These are phyloP conservation scores for Alternaria brassicicola DNA, from an alignment of 2,329 filamentous ascomycete genomes.

Conservation along the genomic window DNA sequence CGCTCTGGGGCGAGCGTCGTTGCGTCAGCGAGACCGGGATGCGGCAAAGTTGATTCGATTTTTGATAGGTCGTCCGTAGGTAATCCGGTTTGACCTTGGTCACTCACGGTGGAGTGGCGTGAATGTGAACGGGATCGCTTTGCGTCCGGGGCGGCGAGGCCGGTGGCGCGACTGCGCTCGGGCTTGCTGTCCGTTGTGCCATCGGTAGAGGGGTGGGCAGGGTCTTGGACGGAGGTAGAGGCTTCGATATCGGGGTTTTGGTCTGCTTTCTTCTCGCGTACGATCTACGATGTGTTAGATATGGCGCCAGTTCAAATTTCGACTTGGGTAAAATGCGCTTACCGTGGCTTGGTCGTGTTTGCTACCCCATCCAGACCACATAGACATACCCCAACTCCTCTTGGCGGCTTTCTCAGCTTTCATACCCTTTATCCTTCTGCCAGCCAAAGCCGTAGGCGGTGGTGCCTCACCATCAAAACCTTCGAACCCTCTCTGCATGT, in stretches of 20 bases:
- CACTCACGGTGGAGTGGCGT: constrained; percentile 40
- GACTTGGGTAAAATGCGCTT: constrained; percentile 8
- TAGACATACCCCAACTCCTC: constrained; percentile 75
- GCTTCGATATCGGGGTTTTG: constrained; percentile 22
- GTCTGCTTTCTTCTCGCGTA: constrained; percentile 43
- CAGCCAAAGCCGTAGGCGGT: constrained; percentile 82
- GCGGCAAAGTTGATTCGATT: constrained; percentile 23
- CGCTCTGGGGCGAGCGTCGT: constrained; percentile 39
- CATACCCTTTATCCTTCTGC: constrained; percentile 63
- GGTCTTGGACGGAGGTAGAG: constrained; percentile 37
- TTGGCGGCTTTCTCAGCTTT: constrained; percentile 60
- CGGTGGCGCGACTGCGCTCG: constrained; percentile 13
- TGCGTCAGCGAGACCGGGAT: constrained; percentile 35
- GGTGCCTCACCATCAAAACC: constrained; percentile 75
- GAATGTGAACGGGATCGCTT: constrained; percentile 37
- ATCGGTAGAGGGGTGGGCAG: constrained; percentile 32
- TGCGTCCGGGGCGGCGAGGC: constrained; percentile 4
- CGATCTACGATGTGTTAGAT: constrained; percentile 34
- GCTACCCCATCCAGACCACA: constrained; percentile 89
- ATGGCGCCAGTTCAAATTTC: not conserved
- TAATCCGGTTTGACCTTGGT: constrained; percentile 38
- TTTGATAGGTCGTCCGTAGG: constrained; percentile 30
- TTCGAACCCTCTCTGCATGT: constrained; percentile 74
- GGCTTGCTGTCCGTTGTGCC: constrained; percentile 38
- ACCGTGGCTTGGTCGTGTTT: constrained; percentile 84